Evolutionary conservation across 2,329 filamentous ascomycete genomes (phyloP), one percentile per base, ranked within the genome.

Genomic region (Didymella glomerata): DNA sequence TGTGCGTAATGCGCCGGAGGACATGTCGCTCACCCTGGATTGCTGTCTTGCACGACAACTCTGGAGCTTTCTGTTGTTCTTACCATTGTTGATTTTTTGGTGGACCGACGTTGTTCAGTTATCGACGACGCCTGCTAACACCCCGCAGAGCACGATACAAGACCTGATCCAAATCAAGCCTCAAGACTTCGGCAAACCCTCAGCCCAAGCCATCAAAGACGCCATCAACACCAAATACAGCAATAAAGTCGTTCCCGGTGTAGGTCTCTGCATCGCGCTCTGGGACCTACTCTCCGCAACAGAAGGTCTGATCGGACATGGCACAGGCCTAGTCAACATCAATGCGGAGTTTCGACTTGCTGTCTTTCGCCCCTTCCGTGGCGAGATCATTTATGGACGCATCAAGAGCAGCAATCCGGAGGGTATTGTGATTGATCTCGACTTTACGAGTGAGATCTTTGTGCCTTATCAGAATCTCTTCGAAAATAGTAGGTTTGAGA

Each of bases 181-280:
- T 1, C 86, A 92, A 71, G 91, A 97, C 75, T 97, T 98, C 74
- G 85, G 88, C 61, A 95, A 95, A 78, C 84, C 87, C 61, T 96
- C 91, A 72, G 85, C 87, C 30, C 86, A 93, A 63, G 92, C 93
- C 1, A 92, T 99, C 64, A 93, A 97, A 79, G 93, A 99, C 80
- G 95, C 95, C 71, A 95, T 99, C 80, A 98, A 99, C 76, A 85
- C 88, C 64, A 99, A 99, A 80, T 99, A 97, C 78, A 88, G 94
- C 60, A 97, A 99, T 80, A 95, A 94, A 79, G 90, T 92, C 93
- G 92, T 99, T 62, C 94, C 97, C 75, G 95, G 95, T 73, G 89
- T 98, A 59, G 95, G 95, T 11, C 88, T 99, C 4, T 97, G 93
- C 73, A 90, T 99, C 68, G 94, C 91, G 74, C 87, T 99, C 69